phyloP scores from a whole-genome alignment of 768 basidiomycete genomes.

The Nevesoporus exiguus region DNA sequence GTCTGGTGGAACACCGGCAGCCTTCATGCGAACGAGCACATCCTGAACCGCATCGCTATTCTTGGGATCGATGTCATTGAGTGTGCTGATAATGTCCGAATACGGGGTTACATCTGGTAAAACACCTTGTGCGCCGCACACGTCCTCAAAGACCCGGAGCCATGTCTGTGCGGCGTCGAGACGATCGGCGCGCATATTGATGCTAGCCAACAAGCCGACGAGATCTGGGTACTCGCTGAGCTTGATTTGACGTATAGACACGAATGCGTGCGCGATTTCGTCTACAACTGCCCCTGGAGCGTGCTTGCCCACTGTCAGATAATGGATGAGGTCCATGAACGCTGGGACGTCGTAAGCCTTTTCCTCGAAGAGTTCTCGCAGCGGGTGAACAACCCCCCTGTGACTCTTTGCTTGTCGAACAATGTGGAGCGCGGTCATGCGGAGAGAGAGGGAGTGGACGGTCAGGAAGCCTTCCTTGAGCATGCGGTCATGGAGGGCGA shows the following conservation, averaged over 20 bases:
- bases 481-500: constrained; percentile 42
- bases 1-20: constrained; percentile 37
- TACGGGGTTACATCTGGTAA: constrained; percentile 31
- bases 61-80: constrained; percentile 31
- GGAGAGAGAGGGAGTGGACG: constrained; percentile 36
- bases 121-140: constrained; percentile 17
- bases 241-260: constrained; percentile 13
- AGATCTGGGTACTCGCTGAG: constrained; percentile 32
- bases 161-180: constrained; percentile 31
- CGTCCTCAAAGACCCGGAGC: constrained; percentile 25
- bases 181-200: constrained; percentile 34
- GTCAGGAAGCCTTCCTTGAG: constrained; percentile 37
- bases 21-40: constrained; percentile 39
- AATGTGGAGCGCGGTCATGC: constrained; percentile 37
- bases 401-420: constrained; percentile 2
- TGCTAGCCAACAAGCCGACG: constrained; percentile 37
- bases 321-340: constrained; percentile 28
- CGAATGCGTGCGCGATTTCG: constrained; percentile 20
- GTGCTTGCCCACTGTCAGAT: constrained; percentile 15
- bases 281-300: constrained; percentile 18
- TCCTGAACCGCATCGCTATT: constrained; percentile 32
- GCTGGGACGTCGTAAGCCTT: constrained; percentile 18
- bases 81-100: constrained; percentile 37
- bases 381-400: not conserved
- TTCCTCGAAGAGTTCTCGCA: constrained; percentile 17